Percentiles rank a stretch among this genome's conserved stretches.
Conservation (phyloP, 208 protist genomes). For the Leishmania turanica region DNA sequence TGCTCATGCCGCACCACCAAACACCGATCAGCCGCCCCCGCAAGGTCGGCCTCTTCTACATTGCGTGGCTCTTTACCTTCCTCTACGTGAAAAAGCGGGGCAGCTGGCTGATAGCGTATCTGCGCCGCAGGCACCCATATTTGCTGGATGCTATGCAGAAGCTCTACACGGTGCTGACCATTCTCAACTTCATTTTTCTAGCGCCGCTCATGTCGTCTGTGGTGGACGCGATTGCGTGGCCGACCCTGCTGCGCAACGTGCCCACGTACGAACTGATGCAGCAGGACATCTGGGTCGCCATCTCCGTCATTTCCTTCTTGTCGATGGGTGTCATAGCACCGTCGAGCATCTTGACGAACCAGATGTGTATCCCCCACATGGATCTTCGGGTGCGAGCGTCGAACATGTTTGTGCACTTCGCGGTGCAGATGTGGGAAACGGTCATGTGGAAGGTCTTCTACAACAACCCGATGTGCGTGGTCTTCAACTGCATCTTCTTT, state of each 20-base stretch:
- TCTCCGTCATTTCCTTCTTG: constrained; percentile 41
- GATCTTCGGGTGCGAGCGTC: constrained; percentile 47
- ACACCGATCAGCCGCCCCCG: constrained; percentile 18
- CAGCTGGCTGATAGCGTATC: constrained; percentile 8
- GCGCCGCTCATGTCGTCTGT: constrained; percentile 46
- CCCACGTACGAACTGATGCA: constrained; percentile 44
- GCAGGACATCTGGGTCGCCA: constrained; percentile 26
- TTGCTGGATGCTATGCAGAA: constrained; percentile 41
- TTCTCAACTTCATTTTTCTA: constrained; percentile 52
- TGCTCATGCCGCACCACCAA: constrained; percentile 69
- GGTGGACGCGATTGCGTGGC: constrained; percentile 67
- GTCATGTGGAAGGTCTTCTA: constrained; percentile 83
- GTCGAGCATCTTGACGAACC: constrained; percentile 38
- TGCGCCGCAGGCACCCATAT: constrained; percentile 19
- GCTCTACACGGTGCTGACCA: constrained; percentile 33
- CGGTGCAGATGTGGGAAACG: constrained; percentile 42
- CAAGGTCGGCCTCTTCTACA: constrained; percentile 31
- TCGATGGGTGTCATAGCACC: constrained; percentile 41
- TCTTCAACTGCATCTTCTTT: constrained; percentile 48
- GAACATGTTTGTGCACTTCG: constrained; percentile 43
- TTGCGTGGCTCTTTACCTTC: constrained; percentile 30
- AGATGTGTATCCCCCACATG: constrained; percentile 47
- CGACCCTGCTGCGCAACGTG: constrained; percentile 57
- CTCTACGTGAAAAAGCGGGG: constrained; percentile 6
- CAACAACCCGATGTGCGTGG: constrained; percentile 43